These are phyloP conservation scores for Wickerhamomyces pijperi DNA, from an alignment of 805 yeast genomes.

Conservation along the genomic window DNA sequence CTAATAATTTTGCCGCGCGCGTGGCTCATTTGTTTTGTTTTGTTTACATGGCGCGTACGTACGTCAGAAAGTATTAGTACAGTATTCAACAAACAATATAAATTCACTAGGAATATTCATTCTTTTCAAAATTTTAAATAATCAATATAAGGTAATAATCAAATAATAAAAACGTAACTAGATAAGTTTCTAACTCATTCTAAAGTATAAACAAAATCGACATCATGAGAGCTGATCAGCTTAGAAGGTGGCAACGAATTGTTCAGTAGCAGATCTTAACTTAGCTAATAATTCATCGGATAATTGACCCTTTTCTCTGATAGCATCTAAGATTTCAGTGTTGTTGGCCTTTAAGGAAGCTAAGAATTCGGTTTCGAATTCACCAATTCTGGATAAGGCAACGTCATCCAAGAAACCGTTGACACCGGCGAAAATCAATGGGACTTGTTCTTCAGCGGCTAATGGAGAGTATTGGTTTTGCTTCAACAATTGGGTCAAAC, in stretches of 20 bases:
- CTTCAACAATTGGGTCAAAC: conserved; percentile 96
- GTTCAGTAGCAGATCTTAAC: conserved; percentile 85
- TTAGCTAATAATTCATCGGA: conserved; percentile 76
- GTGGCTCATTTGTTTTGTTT: no score
- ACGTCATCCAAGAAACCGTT: conserved; percentile 94
- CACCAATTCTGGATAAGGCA: conserved; percentile 76
- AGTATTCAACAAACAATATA: no score
- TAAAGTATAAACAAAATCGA: background rate
- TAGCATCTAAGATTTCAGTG: conserved; percentile 70
- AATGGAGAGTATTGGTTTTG: conserved; percentile 96
- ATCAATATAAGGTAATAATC: background rate
- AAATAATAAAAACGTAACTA: background rate
- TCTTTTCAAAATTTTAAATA: background rate
- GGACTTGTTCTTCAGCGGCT: conserved; percentile 98
- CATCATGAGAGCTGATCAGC: conserved; percentile 1
- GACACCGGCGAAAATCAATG: conserved; percentile 98
- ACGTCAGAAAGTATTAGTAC: no score
- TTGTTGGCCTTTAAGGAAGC: conserved; percentile 88
- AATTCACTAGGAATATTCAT: background rate
- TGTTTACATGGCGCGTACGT: no score
- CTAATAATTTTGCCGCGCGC: no score
- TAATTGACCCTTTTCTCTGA: conserved; percentile 83
- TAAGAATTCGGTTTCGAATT: conserved; percentile 87
- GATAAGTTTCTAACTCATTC: background rate
- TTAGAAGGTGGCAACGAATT: conserved; percentile 86